Base-by-base conservation (phyloP, 768 basidiomycete genomes). In the Suillus variegatus region DNA sequence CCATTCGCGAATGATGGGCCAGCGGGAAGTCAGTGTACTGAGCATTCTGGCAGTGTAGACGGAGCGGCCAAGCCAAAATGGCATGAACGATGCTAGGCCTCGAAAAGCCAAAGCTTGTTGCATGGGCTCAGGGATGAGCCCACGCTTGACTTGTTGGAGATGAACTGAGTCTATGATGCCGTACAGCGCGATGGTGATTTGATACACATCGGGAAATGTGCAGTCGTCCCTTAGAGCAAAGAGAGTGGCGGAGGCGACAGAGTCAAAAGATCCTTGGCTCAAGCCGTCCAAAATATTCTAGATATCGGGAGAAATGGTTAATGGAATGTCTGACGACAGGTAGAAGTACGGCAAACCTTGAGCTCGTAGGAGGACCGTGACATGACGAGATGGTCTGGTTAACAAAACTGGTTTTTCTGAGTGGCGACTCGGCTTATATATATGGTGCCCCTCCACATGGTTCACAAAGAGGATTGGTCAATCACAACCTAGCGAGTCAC, bases 201-300 rank as follows among this genome's bases (percentile, higher is more conserved):
- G 55, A 20, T 65, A 32, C 41, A 54, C 62, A 56, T 75, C 74
- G n/a, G 68, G 58, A 10, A 61, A 14, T 44, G 71, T 65, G 56
- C 74, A 74, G 14, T 47, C 40, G 10, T 70, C 38, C 40, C 68
- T 44, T 12, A 72, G 57, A 40, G 76, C 75, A 57, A 74, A 58
- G 56, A 38, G 16, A n/a, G 63, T 64, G 66, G 75, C 51, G 18
- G 64, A 67, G 22, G 54, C 54, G 16, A 69, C 63, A 22, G 74
- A 72, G 22, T 28, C 47, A 43, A 58, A 22, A 8, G 74, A 77
- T 13, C 74, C 76, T 18, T 62, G 66, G 38, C 60, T 65, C n/a
- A 75, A 72, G 20, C 67, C 66, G 40, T 62, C 62, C 55, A 76
- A 62, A 10, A 64, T 60, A 43, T 32, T 60, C 58, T 60, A 32